phyloP scores from a whole-genome alignment of 2,329 filamentous ascomycete genomes.

The Leptographium flavum region DNA sequence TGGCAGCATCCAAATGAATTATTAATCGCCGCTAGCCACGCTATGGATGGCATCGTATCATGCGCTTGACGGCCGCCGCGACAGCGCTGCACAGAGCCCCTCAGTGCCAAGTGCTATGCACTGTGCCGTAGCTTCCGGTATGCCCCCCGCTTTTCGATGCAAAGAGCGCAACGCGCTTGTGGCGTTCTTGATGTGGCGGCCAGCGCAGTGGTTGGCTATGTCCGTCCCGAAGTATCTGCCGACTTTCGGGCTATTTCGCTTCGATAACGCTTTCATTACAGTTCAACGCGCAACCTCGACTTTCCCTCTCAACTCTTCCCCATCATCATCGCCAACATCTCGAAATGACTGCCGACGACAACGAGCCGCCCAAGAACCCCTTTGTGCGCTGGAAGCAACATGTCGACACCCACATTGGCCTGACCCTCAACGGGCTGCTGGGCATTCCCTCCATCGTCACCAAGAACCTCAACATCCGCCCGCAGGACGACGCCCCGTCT shows the following conservation, averaged over 20 bases:
- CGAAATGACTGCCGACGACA: conserved; percentile 11
- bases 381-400: conserved; percentile 27
- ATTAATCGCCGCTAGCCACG: neutral
- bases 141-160: neutral
- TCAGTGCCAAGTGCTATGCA: too few species aligned
- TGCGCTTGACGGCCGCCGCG: too few species aligned
- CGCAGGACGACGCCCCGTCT: neutral
- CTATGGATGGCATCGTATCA: neutral
- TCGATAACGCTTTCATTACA: neutral
- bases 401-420: conserved; percentile 23
- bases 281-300: too few species aligned
- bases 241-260: neutral
- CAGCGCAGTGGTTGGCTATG: too few species aligned
- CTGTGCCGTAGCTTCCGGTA: neutral
- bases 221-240: neutral
- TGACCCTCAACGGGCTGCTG: conserved; percentile 16
- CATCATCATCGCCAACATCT: too few species aligned
- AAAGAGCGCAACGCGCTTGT: too few species aligned
- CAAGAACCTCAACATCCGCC: conserved; percentile 13
- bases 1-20: neutral
- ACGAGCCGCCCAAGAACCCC: conserved; percentile 17
- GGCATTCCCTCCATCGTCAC: conserved; percentile 15
- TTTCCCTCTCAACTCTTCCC: too few species aligned
- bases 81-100: too few species aligned
- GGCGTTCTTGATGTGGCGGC: too few species aligned